Base-by-base conservation (phyloP, 139 green algal genomes). In the Nannochloris sp. region DNA sequence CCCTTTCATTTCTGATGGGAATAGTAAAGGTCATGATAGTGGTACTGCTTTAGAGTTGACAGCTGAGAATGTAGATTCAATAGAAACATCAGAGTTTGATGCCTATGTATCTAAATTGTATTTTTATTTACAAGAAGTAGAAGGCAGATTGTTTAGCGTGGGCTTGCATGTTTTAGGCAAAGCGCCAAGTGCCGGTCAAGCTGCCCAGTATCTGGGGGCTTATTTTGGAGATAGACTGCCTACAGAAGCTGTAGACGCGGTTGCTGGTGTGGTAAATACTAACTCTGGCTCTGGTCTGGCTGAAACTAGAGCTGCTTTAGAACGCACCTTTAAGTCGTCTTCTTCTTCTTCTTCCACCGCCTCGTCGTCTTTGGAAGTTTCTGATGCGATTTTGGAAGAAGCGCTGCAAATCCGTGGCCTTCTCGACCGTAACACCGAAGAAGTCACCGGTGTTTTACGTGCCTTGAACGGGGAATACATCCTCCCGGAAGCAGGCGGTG, bases 111-210 rank as follows among this genome's bases (percentile, higher is more conserved):
- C 56, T n/a, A 39, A 75, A 6, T 60, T 98, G 54, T 90, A 95
- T 76, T 48, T 58, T 34, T 97, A 97, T 77, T 79, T 98, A 39
- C 77, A 91, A 81, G 68, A 83, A 37, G 35, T 99, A n/a, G 93
- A 98, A 71, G 85, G 78, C 37, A 81, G 93, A 5, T 75, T 99
- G n/a, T 98, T 96, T 77, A 92, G 80, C 24, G 88, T 96, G 72
- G 93, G 93, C 0, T 79, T 99, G 69, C 93, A 99, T 76, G 82
- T 89, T 46, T 74, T 99, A 62, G 93, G 93, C 12, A 32, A 72
- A 47, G 25, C 74, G 4, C 90, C 90, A 10, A 59, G 39, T 23
- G 39, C 51, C 1, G 67, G 60, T 1, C 68, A 91, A 54, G 73
- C 85, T 47, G 58, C 36, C 23, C 61, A 83, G 39, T 96, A 95